Base-by-base conservation (phyloP, 257 asterid genomes). In the Jaltomata sinuosa region DNA sequence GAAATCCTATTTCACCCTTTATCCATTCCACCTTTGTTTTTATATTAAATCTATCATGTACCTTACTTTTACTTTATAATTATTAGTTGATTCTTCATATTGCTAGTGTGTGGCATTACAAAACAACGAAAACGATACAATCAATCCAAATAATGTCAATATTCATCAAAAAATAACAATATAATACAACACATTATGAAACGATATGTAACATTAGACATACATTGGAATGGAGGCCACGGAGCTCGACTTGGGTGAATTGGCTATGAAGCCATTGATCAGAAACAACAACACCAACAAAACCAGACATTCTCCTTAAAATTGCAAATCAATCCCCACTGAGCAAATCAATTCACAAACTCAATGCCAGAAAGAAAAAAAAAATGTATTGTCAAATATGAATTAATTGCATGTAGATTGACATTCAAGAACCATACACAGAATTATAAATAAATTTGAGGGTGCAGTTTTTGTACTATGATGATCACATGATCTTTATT, bases 191-290 rank as follows among this genome's bases (percentile, higher is more conserved):
- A 67, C 21, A 64, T 14, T 29, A 64, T 64, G 11, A 64, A 64
- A 64, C 1, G 0, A 31, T 65, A 65, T 2, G 3, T 15, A 31
- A 9, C 19, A 38, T 4, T 49, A 8, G 12, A 27, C 86, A 14
- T 88, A 92, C 97, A 78, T 88, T 92, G 15, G 97, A 83, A 87
- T 93, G 86, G 42, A 93, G 94, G 88, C 87, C 82, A 5, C 94
- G 93, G 27, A 93, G 95, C 90, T 93, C 97, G 74, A 93, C 94
- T 89, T 93, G 97, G 55, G 97, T 91, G 82, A 93, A 93, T 85
- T 93, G 97, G 87, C 92, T 91, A 86, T 93, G 97, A 88, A 93
- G 97, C 93, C 89, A 83, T 57, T 87, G 91, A 89, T 93, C 97
- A 52, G 97, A 91, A 83, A 93, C 93, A 32, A 93, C 3, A 77